Evolutionary conservation across 148 eudicot species (phyloP).

Genomic region (Agrostemma githago): DNA sequence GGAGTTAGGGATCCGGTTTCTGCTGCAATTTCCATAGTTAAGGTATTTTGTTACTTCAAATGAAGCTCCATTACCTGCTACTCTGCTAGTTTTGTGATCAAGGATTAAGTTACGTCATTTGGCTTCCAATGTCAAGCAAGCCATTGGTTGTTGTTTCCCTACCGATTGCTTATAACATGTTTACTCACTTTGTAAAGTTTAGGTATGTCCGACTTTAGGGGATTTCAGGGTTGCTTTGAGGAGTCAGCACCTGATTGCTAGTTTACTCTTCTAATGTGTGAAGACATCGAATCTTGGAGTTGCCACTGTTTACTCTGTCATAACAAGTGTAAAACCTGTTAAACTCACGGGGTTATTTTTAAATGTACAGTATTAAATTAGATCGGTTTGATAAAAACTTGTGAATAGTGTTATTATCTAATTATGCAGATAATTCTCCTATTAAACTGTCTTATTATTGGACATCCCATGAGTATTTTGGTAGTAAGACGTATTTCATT

Average conservation of each 20-base stretch:
- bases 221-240: background rate
- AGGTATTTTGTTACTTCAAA: constrained; percentile 45
- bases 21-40: constrained; percentile 93
- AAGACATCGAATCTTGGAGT: background rate
- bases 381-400: too few relatives aligned
- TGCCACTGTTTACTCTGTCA: background rate
- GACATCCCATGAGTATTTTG: background rate
- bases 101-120: background rate
- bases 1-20: constrained; percentile 95
- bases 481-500: background rate
- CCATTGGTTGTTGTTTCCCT: background rate
- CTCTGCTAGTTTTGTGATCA: background rate
- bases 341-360: too few relatives aligned
- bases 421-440: background rate
- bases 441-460: too few relatives aligned
- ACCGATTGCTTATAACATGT: background rate
- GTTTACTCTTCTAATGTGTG: background rate
- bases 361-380: too few relatives aligned
- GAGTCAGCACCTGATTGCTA: background rate
- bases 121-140: background rate
- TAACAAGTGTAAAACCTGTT: background rate
- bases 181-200: background rate
- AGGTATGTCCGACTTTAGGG: background rate
- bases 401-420: too few relatives aligned
- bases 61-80: constrained; percentile 1